Percentiles rank a stretch among this genome's conserved stretches.
phyloP scores from a whole-genome alignment of 495 filamentous ascomycete species.

The Xanthoparmelia taractica region DNA sequence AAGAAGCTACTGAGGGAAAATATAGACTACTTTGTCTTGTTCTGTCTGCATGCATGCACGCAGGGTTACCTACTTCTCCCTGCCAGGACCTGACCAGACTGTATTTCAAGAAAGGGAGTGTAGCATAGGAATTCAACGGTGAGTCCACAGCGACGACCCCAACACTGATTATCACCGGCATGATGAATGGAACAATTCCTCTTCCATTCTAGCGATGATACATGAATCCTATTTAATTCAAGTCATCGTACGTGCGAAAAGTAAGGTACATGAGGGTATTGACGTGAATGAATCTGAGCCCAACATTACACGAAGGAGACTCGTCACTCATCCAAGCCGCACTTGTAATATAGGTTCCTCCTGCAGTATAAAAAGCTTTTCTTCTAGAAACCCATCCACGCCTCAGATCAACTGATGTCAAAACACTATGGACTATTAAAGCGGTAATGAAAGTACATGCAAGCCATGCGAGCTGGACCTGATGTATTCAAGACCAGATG shows the following conservation, averaged over 20 bases:
- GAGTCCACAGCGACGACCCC: neutral
- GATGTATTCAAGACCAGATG: conserved; percentile 4
- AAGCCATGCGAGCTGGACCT: conserved; percentile 7
- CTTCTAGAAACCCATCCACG: conserved; percentile 6
- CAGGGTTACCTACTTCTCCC: too few species aligned
- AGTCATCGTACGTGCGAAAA: conserved; percentile 1
- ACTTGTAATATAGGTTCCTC: conserved; percentile 9
- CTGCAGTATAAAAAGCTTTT: conserved; percentile 15
- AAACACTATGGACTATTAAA: conserved; percentile 8
- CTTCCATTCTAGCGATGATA: neutral
- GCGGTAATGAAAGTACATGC: conserved; percentile 10
- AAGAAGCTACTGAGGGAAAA: too few species aligned
- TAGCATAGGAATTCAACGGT: neutral
- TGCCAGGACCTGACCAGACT: too few species aligned
- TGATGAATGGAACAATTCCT: neutral
- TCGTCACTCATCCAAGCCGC: conserved; percentile 20
- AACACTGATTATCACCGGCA: neutral
- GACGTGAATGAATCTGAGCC: conserved; percentile 16
- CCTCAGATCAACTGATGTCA: conserved; percentile 16
- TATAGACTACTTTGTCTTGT: too few species aligned
- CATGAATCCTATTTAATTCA: neutral
- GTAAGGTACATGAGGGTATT: conserved; percentile 22
- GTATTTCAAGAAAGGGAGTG: neutral
- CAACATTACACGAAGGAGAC: conserved; percentile 19
- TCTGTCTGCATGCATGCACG: too few species aligned